These are phyloP conservation scores for Pichia californica DNA, from an alignment of 805 yeast genomes.

Conservation along the genomic window DNA sequence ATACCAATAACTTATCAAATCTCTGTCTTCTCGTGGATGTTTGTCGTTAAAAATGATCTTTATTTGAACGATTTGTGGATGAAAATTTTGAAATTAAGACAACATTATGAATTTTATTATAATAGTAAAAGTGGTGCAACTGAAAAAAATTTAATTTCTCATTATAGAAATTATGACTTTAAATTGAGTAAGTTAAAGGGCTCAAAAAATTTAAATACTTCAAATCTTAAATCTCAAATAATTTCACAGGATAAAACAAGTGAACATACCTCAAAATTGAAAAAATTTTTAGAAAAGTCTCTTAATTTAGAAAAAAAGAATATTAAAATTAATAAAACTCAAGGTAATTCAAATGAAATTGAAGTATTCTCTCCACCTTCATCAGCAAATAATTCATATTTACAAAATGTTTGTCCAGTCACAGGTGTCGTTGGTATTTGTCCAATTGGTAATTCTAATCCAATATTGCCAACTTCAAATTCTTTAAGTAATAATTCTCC, in stretches of 20 bases:
- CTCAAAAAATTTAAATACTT: conserved; percentile 9
- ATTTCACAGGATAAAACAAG: conserved; percentile 21
- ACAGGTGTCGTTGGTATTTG: conserved; percentile 22
- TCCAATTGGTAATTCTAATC: conserved; percentile 15
- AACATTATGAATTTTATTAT: conserved; percentile 32
- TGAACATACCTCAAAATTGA: conserved; percentile 29
- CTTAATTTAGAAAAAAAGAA: conserved; percentile 10
- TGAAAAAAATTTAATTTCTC: conserved; percentile 26
- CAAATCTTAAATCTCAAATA: conserved; percentile 7
- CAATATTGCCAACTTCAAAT: not conserved
- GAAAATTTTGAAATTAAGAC: conserved; percentile 30
- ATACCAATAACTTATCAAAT: conserved; percentile 34
- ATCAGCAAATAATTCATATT: not conserved
- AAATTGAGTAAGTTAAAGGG: conserved; percentile 21
- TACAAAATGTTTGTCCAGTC: conserved; percentile 16
- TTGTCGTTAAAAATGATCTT: conserved; percentile 53
- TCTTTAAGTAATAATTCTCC: not conserved
- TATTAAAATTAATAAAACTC: conserved; percentile 5
- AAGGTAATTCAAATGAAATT: conserved; percentile 4
- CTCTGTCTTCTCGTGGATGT: conserved; percentile 52
- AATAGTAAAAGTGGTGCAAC: conserved; percentile 26
- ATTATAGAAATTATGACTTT: conserved; percentile 27
- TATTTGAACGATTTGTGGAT: conserved; percentile 49
- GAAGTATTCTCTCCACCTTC: conserved; percentile 2
- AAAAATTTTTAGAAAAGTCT: conserved; percentile 27